Evolutionary conservation across 2,329 filamentous ascomycete species (phyloP).

Genomic region (Cadophora malorum): DNA sequence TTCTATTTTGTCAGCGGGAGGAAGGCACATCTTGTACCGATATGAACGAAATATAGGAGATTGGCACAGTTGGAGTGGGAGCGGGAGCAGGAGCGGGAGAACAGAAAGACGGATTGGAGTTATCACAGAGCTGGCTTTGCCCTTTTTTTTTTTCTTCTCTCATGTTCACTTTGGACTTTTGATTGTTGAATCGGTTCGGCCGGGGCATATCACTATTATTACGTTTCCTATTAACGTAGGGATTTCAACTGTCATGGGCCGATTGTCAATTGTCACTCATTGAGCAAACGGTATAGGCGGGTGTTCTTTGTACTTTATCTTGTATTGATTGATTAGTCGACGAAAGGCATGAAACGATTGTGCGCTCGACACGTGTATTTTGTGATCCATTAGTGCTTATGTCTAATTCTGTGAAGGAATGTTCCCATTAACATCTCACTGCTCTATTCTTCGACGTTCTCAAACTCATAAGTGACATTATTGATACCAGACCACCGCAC

Average conservation of each 20-base stretch:
- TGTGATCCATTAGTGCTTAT: neutral
- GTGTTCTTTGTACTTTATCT: conserved; percentile 15
- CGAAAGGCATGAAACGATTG: neutral
- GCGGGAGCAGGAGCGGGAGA: neutral
- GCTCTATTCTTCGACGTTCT: neutral
- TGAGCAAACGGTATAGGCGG: too few relatives aligned
- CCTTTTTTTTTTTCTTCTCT: neutral
- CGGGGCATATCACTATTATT: neutral
- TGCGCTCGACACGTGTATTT: neutral
- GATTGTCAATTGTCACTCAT: neutral
- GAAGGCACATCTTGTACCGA: neutral
- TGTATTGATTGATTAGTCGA: neutral
- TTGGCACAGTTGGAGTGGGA: too few relatives aligned
- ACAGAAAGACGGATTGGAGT: neutral
- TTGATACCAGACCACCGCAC: too few relatives aligned
- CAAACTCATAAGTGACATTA: neutral
- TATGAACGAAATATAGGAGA: neutral
- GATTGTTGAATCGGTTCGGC: neutral
- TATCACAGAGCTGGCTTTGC: conserved; percentile 13
- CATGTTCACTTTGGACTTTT: neutral
- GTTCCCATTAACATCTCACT: neutral
- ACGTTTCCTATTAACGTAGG: neutral
- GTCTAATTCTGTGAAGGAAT: neutral
- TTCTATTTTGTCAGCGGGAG: neutral
- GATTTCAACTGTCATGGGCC: neutral